Conservation (phyloP, 345 rosid genomes). For the Bruguiera gymnorhiza region DNA sequence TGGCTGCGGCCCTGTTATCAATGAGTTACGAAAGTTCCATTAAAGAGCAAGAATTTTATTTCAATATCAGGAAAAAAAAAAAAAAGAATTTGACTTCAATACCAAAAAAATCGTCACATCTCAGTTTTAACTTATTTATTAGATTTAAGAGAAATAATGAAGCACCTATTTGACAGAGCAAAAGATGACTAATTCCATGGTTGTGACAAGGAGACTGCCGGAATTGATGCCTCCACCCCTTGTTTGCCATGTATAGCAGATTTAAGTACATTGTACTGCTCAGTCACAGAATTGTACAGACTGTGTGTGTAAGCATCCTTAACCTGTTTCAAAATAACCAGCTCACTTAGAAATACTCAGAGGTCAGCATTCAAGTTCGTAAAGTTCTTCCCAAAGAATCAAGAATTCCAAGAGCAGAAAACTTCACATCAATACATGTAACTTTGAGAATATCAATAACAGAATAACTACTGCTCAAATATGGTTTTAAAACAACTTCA, state of each 20-base stretch:
- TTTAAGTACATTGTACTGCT: slow-evolving; percentile 66
- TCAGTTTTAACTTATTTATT: background rate
- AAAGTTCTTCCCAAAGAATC: background rate
- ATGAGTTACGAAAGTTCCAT: too few relatives aligned
- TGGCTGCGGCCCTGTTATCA: too few relatives aligned
- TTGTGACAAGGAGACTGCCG: slow-evolving; percentile 68
- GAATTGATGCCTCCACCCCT: slow-evolving; percentile 67
- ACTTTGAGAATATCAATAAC: too few relatives aligned
- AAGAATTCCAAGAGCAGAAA: background rate
- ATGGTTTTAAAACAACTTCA: too few relatives aligned
- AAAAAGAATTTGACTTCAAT: background rate
- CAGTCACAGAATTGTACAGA: slow-evolving; percentile 52
- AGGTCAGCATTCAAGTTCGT: background rate
- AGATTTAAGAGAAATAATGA: background rate
- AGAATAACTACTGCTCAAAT: too few relatives aligned
- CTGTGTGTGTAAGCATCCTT: slow-evolving; percentile 54
- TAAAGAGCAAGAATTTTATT: background rate
- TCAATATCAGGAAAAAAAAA: background rate
- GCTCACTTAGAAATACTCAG: slow-evolving; percentile 10
- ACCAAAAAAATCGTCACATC: background rate
- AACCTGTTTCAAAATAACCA: slow-evolving; percentile 49
- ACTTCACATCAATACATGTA: too few relatives aligned
- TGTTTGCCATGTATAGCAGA: slow-evolving; percentile 59
- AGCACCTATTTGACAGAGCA: slow-evolving; percentile 21
- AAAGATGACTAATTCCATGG: slow-evolving; percentile 61